Evolutionary conservation across 352 stramenopile genomes (phyloP).

Genomic region (Phytophthora lateralis): DNA sequence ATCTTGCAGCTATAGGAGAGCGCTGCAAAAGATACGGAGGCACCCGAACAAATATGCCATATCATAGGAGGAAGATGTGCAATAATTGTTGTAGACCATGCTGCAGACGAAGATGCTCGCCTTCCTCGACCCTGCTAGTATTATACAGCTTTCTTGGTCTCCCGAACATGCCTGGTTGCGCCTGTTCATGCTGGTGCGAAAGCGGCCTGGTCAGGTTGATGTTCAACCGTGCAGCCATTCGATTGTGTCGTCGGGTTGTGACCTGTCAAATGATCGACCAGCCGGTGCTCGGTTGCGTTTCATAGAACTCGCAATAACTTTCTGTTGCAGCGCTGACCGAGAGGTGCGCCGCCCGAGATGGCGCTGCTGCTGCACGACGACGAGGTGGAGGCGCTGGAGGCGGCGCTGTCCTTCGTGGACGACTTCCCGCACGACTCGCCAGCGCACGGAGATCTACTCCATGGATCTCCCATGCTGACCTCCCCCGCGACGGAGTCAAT

Average conservation of each 20-base stretch:
- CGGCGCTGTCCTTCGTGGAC: conserved; percentile 43
- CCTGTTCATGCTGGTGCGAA: not conserved
- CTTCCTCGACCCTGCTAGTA: not conserved
- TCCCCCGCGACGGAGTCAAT: not conserved
- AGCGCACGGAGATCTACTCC: not conserved
- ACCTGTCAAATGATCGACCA: conserved; percentile 26
- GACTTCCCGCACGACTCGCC: conserved; percentile 25
- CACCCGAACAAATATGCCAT: not conserved
- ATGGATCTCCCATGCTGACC: not conserved
- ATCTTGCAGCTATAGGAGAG: not conserved
- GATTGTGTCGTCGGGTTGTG: conserved; percentile 12
- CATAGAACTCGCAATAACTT: conserved; percentile 12
- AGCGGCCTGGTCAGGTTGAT: conserved; percentile 14
- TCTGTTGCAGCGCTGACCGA: not conserved
- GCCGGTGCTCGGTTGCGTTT: conserved; percentile 8
- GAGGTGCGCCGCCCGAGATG: not conserved
- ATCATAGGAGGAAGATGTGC: not conserved
- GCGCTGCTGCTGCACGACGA: conserved; percentile 39
- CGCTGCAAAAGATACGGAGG: not conserved
- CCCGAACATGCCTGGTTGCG: not conserved
- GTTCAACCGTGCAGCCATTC: conserved; percentile 23
- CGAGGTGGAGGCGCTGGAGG: conserved; percentile 43
- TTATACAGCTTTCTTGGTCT: not conserved
- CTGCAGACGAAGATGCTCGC: not conserved
- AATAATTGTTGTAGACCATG: not conserved